These are phyloP conservation scores for Allomyces arbusculus DNA, from an alignment of 192 early-diverging fungal genomes.

Conservation along the genomic window DNA sequence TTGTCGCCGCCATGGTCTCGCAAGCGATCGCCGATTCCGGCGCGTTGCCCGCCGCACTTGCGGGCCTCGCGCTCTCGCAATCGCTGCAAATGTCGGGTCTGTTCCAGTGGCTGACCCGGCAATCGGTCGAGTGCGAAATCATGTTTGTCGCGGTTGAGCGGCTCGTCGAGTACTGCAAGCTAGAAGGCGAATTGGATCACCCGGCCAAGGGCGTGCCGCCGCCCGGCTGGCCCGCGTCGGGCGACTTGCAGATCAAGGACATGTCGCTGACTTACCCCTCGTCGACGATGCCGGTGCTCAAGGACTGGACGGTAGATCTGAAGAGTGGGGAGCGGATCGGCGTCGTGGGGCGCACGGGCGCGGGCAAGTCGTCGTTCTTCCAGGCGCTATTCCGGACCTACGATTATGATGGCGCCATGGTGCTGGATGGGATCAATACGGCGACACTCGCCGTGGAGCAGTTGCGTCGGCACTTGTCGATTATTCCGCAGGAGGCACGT, in stretches of 20 bases:
- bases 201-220: conserved; percentile 14
- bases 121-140: conserved; percentile 29
- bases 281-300: conserved; percentile 24
- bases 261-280: conserved; percentile 42
- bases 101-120: conserved; percentile 25
- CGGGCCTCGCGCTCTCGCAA: conserved; percentile 28
- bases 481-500: conserved; percentile 67
- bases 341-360: conserved; percentile 78
- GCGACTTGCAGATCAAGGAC: conserved; percentile 32
- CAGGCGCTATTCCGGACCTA: conserved; percentile 47
- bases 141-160: conserved; percentile 42
- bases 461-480: conserved; percentile 46
- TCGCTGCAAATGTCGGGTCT: conserved; percentile 30
- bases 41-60: conserved; percentile 26
- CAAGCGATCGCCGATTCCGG: conserved; percentile 9
- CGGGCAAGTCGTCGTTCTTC: conserved; percentile 49
- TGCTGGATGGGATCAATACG: conserved; percentile 49
- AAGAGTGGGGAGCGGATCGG: conserved; percentile 51
- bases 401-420: conserved; percentile 37
- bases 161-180: conserved; percentile 33
- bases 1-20: conserved; percentile 23
- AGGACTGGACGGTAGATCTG: conserved; percentile 35
- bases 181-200: conserved; percentile 57
- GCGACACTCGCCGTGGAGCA: conserved; percentile 27
- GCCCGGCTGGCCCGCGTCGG: conserved; percentile 36